A percentile compares a stretch with the other conserved stretches of the same genome.
These are phyloP conservation scores for Amaranthus tricolor DNA, from an alignment of 179 eudicot genomes.

Conservation along the genomic window DNA sequence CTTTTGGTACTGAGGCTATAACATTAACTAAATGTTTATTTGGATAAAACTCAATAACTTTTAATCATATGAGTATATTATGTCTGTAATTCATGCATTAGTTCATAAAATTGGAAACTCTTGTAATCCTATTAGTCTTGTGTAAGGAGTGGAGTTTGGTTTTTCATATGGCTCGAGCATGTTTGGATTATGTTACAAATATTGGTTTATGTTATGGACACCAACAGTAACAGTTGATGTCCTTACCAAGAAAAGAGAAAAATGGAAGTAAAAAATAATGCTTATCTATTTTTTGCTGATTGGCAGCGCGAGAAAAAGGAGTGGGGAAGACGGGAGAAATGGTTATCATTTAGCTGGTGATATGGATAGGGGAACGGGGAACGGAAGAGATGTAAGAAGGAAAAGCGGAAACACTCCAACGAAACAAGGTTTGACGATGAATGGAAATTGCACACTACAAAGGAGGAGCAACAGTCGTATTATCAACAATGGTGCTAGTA, in stretches of 20 bases:
- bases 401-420: not conserved
- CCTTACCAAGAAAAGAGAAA: not conserved
- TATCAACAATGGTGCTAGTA: slow-evolving; percentile 6
- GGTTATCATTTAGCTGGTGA: slow-evolving; percentile 4
- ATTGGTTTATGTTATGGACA: not conserved
- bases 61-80: not conserved
- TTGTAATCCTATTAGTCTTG: not conserved
- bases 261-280: not conserved
- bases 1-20: no score
- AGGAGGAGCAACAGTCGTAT: slow-evolving; percentile 4
- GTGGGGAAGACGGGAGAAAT: slow-evolving; percentile 12
- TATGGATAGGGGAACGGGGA: not conserved
- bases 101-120: not conserved
- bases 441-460: not conserved
- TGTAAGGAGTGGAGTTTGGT: not conserved
- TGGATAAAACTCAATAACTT: not conserved
- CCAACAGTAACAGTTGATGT: not conserved
- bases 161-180: not conserved
- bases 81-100: not conserved
- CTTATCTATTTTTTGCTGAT: not conserved
- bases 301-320: slow-evolving; percentile 21
- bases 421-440: slow-evolving; percentile 8
- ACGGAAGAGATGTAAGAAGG: slow-evolving; percentile 13
- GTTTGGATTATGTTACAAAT: not conserved
- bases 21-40: no score